Conservation (phyloP, 2,329 filamentous ascomycete genomes). For the Thelonectria discophora region DNA sequence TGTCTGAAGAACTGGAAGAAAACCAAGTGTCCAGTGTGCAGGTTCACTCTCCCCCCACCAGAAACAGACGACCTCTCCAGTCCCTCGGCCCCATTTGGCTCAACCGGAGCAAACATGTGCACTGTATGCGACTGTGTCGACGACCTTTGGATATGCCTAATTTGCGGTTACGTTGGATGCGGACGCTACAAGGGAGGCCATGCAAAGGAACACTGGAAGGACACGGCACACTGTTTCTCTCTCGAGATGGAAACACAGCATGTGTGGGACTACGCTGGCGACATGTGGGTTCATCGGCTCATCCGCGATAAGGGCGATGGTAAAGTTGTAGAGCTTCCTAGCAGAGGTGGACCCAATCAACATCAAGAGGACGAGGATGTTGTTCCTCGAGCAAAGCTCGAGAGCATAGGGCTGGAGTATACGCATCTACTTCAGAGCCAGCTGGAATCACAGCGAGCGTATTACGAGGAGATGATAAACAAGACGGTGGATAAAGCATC, state of each 20-base stretch:
- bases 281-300: constrained; percentile 94
- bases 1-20: constrained; percentile 97
- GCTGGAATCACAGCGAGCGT: constrained; percentile 89
- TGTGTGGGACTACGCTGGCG: constrained; percentile 97
- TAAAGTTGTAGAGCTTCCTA: constrained; percentile 89
- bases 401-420: constrained; percentile 90
- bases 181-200: constrained; percentile 94
- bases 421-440: constrained; percentile 93
- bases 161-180: constrained; percentile 92
- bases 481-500: constrained; percentile 90
- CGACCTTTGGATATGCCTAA: constrained; percentile 94
- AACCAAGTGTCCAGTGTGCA: constrained; percentile 91
- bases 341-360: constrained; percentile 51
- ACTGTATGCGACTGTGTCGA: constrained; percentile 79
- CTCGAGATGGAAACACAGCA: constrained; percentile 94
- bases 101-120: constrained; percentile 74
- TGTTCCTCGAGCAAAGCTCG: constrained; percentile 73
- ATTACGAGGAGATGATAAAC: constrained; percentile 92
- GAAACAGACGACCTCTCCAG: constrained; percentile 54
- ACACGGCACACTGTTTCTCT: constrained; percentile 88
- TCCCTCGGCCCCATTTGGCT: constrained; percentile 66
- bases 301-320: constrained; percentile 94
- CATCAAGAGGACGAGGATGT: constrained; percentile 66
- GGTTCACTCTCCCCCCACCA: constrained; percentile 73
- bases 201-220: constrained; percentile 92